Evolutionary conservation across 306 rosid genomes (phyloP), one percentile per base, ranked within the genome.

Genomic region (Vicia faba): DNA sequence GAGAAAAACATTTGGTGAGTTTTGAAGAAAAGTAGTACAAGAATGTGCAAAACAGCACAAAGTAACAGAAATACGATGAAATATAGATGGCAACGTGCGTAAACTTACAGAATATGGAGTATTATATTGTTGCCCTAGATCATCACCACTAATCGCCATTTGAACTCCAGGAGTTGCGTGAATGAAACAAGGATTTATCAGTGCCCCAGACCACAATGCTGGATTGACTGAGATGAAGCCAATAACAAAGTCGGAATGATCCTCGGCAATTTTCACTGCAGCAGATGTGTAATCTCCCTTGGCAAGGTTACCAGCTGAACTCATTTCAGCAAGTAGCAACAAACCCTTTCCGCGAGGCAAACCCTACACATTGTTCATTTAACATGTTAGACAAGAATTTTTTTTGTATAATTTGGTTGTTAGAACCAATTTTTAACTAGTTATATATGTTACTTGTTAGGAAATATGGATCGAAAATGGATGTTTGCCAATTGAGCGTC

Each of bases 171-270:
- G 96, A 60, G 96, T 93, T 46, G 96, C 95, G 61, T 93, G 97
- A 75, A 89, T 80, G 60, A 89, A 89, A 74, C 86, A 75, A 5
- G 97, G 87, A 75, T 88, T 83, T 67, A 85, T 56, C 0, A 96
- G 89, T 51, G 83, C 82, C 67, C 88, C 87, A 0, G 87, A 77
- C 98, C 98, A 93, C 29, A 88, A 89, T 46, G 93, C 93, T 25
- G 96, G 96, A 57, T 89, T 92, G 59, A 92, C 90, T 2, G 98
- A 92, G 72, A 92, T 89, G 73, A 89, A 92, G 64, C 97, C 98
- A 8, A 92, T 84, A 43, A 92, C 96, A 70, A 92, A 92, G 71
- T 89, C 98, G 4, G 96, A 86, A 80, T 92, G 98, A n/a, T 86
- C 85, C 76, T 84, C 91, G 0, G 96, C 96, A 16, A 92, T 86